These are phyloP conservation scores for Globisporangium irregulare DNA, from an alignment of 352 stramenopile genomes.

Conservation along the genomic window DNA sequence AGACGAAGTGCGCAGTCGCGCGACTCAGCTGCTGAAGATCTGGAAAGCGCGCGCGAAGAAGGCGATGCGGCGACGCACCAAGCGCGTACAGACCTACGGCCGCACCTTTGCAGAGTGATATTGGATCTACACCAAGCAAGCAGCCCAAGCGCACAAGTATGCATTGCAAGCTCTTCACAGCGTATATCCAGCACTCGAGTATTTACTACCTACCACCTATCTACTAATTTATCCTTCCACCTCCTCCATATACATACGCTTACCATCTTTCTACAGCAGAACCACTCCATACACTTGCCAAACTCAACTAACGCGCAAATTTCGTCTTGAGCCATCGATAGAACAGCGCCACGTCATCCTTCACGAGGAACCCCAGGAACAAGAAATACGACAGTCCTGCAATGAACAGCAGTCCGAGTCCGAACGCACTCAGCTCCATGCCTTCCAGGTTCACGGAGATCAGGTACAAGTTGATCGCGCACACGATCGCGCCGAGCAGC, in stretches of 20 bases:
- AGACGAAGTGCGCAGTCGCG: constrained; percentile 38
- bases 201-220: not conserved
- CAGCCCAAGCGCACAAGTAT: not conserved
- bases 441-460: constrained; percentile 61
- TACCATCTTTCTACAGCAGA: too few species aligned
- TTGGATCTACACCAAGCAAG: not conserved
- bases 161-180: not conserved
- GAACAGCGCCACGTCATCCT: constrained; percentile 34
- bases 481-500: constrained; percentile 57
- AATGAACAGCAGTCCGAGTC: constrained; percentile 27
- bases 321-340: constrained; percentile 24
- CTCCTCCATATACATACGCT: not conserved
- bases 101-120: constrained; percentile 64
- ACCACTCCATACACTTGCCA: too few species aligned
- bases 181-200: not conserved
- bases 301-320: not conserved
- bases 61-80: constrained; percentile 47
- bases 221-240: constrained; percentile 11
- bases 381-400: constrained; percentile 61
- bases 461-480: constrained; percentile 77
- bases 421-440: constrained; percentile 36
- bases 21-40: constrained; percentile 41
- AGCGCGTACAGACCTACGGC: constrained; percentile 64
- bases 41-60: constrained; percentile 75
- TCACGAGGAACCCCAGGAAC: constrained; percentile 68